Base-by-base conservation (phyloP, 2,329 filamentous ascomycete genomes). In the Pezicula rhizophila region DNA sequence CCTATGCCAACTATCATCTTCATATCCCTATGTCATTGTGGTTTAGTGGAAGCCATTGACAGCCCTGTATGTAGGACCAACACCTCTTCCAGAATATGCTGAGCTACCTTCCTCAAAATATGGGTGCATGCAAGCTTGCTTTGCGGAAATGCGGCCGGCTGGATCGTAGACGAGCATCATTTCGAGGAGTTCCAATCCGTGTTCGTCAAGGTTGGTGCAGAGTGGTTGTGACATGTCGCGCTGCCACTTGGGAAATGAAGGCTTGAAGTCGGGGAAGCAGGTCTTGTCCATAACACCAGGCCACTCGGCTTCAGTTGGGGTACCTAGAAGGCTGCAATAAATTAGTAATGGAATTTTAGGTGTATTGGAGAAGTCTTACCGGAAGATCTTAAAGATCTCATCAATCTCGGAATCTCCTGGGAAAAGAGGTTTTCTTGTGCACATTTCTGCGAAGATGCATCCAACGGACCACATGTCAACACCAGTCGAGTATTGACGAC, bases 401-500 rank as follows among this genome's bases (percentile, higher is more conserved):
- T 95, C 89, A 69, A 95, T 95, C 66, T 95, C 89, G 5, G 88
- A 93, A 66, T 96, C 90, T 50, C 90, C 90, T 11, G 90, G 89
- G 74, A 96, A 96, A 39, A 96, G 76, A 5, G 90, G 89, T 71
- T 95, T 95, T 62, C 89, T 82, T 2, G 90, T 96, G 70, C 89
- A 95, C 91, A 96, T 96, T 70, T 96, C 90, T 8, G 91, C 90
- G 67, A 96, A 95, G 68, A 96, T 96, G 68, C 89, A 93, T 53
- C 90, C 90, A 44, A 91, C 84, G 28, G 88, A 93, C 90, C 90
- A 96, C 87, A 96, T 96, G 64, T 96, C 90, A 38, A 96, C 89
- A 49, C 90, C 90, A 12, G 90, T 96, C 12, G 88, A 93, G 72
- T 96, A 96, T 67, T 95, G 89, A 46, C 90, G 84, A 49, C 90